Evolutionary conservation across 2,329 filamentous ascomycete genomes (phyloP).

Genomic region (Colletotrichum destructivum): DNA sequence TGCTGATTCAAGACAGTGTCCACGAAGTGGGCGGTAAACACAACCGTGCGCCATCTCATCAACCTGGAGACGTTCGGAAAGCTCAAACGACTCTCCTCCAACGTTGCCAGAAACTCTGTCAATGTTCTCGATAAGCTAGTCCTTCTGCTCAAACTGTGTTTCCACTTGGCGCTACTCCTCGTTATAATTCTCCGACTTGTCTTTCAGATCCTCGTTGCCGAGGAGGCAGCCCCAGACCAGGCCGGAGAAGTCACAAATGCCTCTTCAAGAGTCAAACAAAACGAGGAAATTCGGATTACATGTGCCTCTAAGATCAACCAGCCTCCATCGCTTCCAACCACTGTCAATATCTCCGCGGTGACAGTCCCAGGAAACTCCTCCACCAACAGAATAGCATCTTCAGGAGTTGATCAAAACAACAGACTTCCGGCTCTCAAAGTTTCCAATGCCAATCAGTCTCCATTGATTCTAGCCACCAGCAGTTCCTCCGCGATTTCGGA

Average conservation of each 20-base stretch:
- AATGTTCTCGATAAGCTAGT: neutral
- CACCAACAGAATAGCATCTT: too few species aligned
- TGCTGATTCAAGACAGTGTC: neutral
- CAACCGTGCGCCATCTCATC: too few species aligned
- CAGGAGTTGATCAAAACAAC: neutral
- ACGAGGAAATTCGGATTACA: too few species aligned
- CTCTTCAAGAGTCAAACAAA: too few species aligned
- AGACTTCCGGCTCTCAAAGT: too few species aligned
- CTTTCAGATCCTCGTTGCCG: neutral
- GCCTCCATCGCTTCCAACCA: fast-evolving
- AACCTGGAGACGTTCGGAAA: too few species aligned
- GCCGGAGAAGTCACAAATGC: neutral
- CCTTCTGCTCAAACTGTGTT: neutral
- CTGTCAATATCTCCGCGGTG: too few species aligned
- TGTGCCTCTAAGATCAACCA: neutral
- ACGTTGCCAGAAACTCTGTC: neutral
- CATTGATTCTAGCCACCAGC: too few species aligned
- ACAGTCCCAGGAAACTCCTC: too few species aligned
- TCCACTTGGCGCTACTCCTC: neutral
- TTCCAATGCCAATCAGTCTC: too few species aligned
- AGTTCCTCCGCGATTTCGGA: neutral
- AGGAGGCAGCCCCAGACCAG: neutral
- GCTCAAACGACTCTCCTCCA: neutral
- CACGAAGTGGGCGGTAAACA: neutral
- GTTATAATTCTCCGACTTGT: neutral